Evolutionary conservation across 1,139 yeast genomes (phyloP), one percentile per base, ranked within the genome.

Genomic region (Yarrowia galli): DNA sequence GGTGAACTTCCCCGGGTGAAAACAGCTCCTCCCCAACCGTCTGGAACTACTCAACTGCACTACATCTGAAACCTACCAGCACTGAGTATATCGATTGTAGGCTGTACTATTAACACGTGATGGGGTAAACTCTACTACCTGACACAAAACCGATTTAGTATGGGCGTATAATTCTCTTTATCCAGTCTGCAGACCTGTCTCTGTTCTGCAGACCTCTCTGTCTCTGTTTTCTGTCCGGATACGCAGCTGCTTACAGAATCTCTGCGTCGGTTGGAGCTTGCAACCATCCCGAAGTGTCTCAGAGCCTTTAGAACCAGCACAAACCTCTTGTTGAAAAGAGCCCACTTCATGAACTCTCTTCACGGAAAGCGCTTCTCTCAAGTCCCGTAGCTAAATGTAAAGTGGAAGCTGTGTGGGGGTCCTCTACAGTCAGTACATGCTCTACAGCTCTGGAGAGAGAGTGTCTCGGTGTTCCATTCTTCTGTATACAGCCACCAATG

Each of bases 211-310:
- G 25, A 36, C 53, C 53, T n/a, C n/a, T n/a, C n/a, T n/a, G n/a
- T n/a, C n/a, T n/a, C n/a, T n/a, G n/a, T n/a, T n/a, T n/a, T n/a
- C n/a, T n/a, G n/a, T 15, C 54, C 54, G 54, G 54, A 48, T 49
- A 32, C 56, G 40, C 56, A 49, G 40, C 56, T 49, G 56, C 16
- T 23, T 49, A 32, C 40, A 49, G 54, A 48, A n/a, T 23, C 32
- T 10, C 18, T 23, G 49, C 49, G 32, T 16, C 16, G 23, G 49
- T 22, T 23, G 23, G 13, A 23, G 32, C 48, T 43, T 4, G 48
- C 18, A 28, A 20, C n/a, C 32, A 7, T 23, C 49, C 49, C 32
- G 49, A 23, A 8, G 10, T 45, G 49, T 45, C 49, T 45, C 49
- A 45, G 18, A 45, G 28, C 18, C 32, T 23, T 23, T 45, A 45